Conservation (phyloP, 2,329 filamentous ascomycete species). For the Ascochyta fabae region DNA sequence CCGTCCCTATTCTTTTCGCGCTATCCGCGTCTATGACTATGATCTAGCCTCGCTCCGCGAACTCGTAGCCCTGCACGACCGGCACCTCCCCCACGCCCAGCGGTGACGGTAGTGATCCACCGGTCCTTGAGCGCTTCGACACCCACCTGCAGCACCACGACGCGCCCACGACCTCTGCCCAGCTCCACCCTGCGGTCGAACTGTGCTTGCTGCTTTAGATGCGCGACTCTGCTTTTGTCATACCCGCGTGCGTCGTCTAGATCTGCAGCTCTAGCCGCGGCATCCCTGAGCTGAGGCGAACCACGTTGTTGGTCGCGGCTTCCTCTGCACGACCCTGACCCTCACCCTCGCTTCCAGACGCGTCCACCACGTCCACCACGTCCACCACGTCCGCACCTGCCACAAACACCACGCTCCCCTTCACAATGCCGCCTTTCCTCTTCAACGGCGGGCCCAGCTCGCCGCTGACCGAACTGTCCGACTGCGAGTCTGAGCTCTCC, state of each 20-base stretch:
- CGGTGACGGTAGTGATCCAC: constrained; percentile 30
- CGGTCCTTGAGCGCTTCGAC: neutral
- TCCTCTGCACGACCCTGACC: constrained; percentile 17
- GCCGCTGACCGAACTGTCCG: constrained; percentile 49
- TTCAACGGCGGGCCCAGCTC: constrained; percentile 43
- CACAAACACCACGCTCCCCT: constrained; percentile 14
- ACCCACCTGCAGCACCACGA: constrained; percentile 1
- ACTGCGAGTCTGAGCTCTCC: constrained; percentile 44
- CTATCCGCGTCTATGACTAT: constrained; percentile 28
- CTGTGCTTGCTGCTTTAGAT: neutral
- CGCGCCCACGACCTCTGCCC: neutral
- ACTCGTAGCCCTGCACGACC: constrained; percentile 25
- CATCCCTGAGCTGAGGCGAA: constrained; percentile 15
- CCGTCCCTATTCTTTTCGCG: constrained; percentile 22
- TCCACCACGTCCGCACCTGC: constrained; percentile 4
- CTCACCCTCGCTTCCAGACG: constrained; percentile 23
- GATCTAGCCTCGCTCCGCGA: constrained; percentile 26
- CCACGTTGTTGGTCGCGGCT: constrained; percentile 17
- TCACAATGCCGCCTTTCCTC: constrained; percentile 39
- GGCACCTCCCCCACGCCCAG: constrained; percentile 19
- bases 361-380: constrained; percentile 9
- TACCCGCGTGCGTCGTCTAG: constrained; percentile 2
- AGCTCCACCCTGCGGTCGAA: neutral
- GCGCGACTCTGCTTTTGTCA: constrained; percentile 5
- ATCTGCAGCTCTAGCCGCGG: constrained; percentile 8